These are phyloP conservation scores for Trichosanthes cucumerina DNA, from an alignment of 306 rosid genomes.

Conservation along the genomic window DNA sequence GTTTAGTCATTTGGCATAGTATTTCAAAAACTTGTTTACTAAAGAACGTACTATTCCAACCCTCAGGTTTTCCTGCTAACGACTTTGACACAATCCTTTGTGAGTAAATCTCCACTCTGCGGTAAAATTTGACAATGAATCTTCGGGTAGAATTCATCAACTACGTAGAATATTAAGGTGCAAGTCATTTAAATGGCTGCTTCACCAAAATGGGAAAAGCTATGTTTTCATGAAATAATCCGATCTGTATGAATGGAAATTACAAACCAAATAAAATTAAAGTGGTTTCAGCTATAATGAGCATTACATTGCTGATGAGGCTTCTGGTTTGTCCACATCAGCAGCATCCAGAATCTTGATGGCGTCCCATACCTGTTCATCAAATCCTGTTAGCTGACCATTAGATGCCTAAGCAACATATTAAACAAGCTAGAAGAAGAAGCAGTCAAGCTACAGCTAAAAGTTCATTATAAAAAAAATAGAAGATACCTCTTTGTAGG, in stretches of 20 bases:
- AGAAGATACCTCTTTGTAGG: slow-evolving; percentile 24
- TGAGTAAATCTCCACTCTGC: slow-evolving; percentile 63
- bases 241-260: background rate
- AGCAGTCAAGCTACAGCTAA: background rate
- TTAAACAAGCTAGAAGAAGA: background rate
- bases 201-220: background rate
- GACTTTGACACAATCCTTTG: slow-evolving; percentile 49
- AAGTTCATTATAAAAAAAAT: background rate
- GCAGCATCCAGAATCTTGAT: slow-evolving; percentile 76
- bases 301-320: slow-evolving; percentile 39
- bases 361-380: slow-evolving; percentile 59
- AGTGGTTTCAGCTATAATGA: background rate
- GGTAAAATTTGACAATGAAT: slow-evolving; percentile 3
- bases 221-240: background rate
- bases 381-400: background rate
- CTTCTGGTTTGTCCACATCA: slow-evolving; percentile 41
- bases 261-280: background rate
- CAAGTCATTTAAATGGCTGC: background rate
- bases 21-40: background rate
- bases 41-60: slow-evolving; percentile 71
- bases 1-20: background rate
- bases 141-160: background rate
- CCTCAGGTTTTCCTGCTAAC: slow-evolving; percentile 51
- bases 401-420: background rate
- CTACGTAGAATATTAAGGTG: background rate